Evolutionary conservation across 257 asterid species (phyloP), one percentile per base, ranked within the genome.

Genomic region (Plantago elongata): DNA sequence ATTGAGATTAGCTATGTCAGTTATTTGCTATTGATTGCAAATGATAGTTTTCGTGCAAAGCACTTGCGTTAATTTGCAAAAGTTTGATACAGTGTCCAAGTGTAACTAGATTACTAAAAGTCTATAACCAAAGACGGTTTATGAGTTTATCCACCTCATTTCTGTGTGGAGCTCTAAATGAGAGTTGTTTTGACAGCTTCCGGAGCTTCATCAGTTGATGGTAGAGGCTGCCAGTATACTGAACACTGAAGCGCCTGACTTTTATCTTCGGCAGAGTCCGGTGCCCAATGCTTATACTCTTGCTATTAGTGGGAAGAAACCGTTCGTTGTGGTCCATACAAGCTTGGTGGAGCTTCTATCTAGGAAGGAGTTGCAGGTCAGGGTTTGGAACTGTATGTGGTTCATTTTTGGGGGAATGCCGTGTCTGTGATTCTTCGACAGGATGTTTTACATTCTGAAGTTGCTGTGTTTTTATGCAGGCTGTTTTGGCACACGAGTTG

Each of bases 401-500:
- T 10, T 22, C 40, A 17, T 18, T 52, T 49, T 52, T 34, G 8
- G 40, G 4, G 40, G 40, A 7, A 34, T 34, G 40, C 40, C 17
- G 27, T 17, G 10, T 8, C 13, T 51, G 13, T 17, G 22, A 11
- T 15, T 52, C 40, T 61, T 65, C 59, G 34, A 40, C 10, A 59
- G 48, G 13, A 17, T 58, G 47, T 69, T 62, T 44, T 37, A 43
- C 58, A 55, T 30, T 68, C n/a, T 34, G 17, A 18, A 47, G 8
- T 13, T 51, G 45, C 27, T 54, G 49, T 56, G 37, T 43, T 37
- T 61, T 72, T 3, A 60, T 18, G 18, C 78, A 90, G 98, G 95
- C 95, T 74, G 95, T 91, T 68, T 73, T 88, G 84, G 98, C 98
- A 67, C 98, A 91, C 64, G 96, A 88, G 76, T 77, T 88, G 80